Evolutionary conservation across 495 filamentous ascomycete genomes (phyloP).

Genomic region (Hypoxylon fragiforme): DNA sequence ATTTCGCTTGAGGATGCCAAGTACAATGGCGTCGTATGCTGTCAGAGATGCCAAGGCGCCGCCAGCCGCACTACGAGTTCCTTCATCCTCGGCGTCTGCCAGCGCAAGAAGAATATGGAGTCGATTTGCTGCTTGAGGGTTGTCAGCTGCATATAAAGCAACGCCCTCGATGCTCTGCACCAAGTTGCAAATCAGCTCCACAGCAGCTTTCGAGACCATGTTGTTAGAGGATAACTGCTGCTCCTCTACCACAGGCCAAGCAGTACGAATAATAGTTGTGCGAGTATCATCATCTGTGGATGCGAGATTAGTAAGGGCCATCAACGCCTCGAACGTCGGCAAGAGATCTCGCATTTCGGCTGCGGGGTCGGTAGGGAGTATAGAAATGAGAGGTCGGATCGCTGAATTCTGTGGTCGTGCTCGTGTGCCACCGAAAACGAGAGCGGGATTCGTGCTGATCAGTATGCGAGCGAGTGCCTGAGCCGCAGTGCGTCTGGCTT

Average conservation of each 20-base stretch:
- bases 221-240: conserved; percentile 74
- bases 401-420: conserved; percentile 72
- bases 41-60: conserved; percentile 85
- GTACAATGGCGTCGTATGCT: conserved; percentile 71
- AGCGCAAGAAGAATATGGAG: conserved; percentile 84
- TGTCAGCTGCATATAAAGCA: conserved; percentile 72
- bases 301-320: conserved; percentile 92
- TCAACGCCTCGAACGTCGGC: conserved; percentile 83
- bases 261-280: conserved; percentile 68
- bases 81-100: conserved; percentile 78
- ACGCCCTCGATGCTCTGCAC: conserved; percentile 76
- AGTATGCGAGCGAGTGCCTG: conserved; percentile 91
- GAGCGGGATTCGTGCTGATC: conserved; percentile 82
- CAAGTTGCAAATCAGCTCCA: conserved; percentile 91
- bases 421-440: conserved; percentile 78
- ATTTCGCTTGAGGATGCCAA: conserved; percentile 67
- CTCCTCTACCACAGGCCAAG: conserved; percentile 77
- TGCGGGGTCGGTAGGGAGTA: conserved; percentile 61
- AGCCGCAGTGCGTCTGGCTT: conserved; percentile 65
- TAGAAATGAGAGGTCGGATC: conserved; percentile 74
- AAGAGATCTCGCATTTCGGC: conserved; percentile 78
- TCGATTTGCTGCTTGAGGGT: conserved; percentile 66
- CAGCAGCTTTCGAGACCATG: conserved; percentile 78
- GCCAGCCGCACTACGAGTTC: conserved; percentile 80
- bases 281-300: conserved; percentile 72